These are phyloP conservation scores for Lasiodiplodia hormozganensis DNA, from an alignment of 2,329 filamentous ascomycete species.

Conservation along the genomic window DNA sequence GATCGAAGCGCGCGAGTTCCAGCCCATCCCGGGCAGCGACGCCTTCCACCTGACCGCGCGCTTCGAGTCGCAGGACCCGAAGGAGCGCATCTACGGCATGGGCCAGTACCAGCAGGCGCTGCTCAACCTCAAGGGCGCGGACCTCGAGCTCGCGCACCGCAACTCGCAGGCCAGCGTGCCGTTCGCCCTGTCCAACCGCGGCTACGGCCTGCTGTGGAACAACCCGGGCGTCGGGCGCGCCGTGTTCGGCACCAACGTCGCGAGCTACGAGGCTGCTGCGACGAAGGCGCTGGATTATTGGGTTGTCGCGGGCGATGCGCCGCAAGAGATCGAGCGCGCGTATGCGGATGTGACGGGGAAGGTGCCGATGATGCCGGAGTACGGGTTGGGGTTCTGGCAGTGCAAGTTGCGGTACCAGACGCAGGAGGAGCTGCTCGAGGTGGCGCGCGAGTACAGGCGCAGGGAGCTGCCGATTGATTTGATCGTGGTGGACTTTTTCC, in stretches of 20 bases:
- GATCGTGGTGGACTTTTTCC: constrained; percentile 73
- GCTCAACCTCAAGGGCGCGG: constrained; percentile 67
- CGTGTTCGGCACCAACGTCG: constrained; percentile 66
- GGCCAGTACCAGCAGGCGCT: constrained; percentile 71
- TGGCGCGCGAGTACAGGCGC: constrained; percentile 66
- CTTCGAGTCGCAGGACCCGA: constrained; percentile 61
- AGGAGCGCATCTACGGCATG: constrained; percentile 72
- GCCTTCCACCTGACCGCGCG: constrained; percentile 64
- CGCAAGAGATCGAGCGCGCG: constrained; percentile 61
- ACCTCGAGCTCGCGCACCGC: constrained; percentile 69
- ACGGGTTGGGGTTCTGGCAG: constrained; percentile 73
- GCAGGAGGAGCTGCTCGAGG: constrained; percentile 66
- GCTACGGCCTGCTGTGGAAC: constrained; percentile 72
- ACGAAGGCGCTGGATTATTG: constrained; percentile 68
- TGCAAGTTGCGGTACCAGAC: constrained; percentile 71
- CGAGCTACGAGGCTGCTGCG: constrained; percentile 66
- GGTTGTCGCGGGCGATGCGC: constrained; percentile 65
- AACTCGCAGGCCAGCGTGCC: constrained; percentile 72
- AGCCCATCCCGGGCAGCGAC: constrained; percentile 58
- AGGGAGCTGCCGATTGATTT: constrained; percentile 66
- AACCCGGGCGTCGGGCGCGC: constrained; percentile 68
- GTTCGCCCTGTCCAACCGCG: constrained; percentile 65
- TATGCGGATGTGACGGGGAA: constrained; percentile 65
- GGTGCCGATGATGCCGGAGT: constrained; percentile 72
- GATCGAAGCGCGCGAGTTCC: constrained; percentile 65